Evolutionary conservation across 352 stramenopile genomes (phyloP).

Genomic region (Phytophthora megakarya): DNA sequence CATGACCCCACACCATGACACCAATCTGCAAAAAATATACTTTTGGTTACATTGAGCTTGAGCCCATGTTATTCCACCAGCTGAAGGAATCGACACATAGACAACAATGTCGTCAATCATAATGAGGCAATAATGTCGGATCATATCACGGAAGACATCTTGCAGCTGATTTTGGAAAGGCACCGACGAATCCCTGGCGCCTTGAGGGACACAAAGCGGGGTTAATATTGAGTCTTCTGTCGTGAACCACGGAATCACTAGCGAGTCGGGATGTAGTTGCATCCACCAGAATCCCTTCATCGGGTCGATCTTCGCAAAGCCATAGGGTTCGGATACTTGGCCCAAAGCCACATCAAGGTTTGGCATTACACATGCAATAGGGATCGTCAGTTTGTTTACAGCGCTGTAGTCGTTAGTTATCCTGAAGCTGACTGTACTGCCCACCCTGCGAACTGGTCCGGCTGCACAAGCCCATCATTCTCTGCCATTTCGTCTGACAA

Average conservation of each 20-base stretch:
- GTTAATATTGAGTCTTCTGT: slow-evolving; percentile 30
- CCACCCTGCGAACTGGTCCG: slow-evolving; percentile 25
- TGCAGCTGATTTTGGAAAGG: slow-evolving; percentile 26
- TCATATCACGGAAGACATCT: slow-evolving; percentile 8
- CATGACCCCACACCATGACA: slow-evolving; percentile 28
- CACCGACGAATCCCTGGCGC: slow-evolving; percentile 1
- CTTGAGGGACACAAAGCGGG: slow-evolving; percentile 15
- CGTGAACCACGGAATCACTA: slow-evolving; percentile 30
- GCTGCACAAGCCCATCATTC: slow-evolving; percentile 26
- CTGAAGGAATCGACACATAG: slow-evolving; percentile 27
- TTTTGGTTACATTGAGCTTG: slow-evolving; percentile 30
- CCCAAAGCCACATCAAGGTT: slow-evolving; percentile 9
- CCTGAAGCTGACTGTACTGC: slow-evolving; percentile 14
- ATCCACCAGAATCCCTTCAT: slow-evolving; percentile 38
- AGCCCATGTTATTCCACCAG: slow-evolving; percentile 10
- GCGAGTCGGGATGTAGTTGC: slow-evolving; percentile 19
- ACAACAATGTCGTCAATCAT: slow-evolving; percentile 38
- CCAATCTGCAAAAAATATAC: slow-evolving; percentile 18
- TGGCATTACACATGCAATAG: slow-evolving; percentile 31
- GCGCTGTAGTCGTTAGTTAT: slow-evolving; percentile 34
- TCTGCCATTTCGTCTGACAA: slow-evolving; percentile 20
- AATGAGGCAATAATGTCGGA: slow-evolving; percentile 18
- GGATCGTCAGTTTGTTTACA: slow-evolving; percentile 17
- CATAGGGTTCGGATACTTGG: background rate
- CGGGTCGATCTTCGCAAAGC: slow-evolving; percentile 24